phyloP scores from a whole-genome alignment of 2,329 filamentous ascomycete species.

The Stagonosporopsis tanaceti region DNA sequence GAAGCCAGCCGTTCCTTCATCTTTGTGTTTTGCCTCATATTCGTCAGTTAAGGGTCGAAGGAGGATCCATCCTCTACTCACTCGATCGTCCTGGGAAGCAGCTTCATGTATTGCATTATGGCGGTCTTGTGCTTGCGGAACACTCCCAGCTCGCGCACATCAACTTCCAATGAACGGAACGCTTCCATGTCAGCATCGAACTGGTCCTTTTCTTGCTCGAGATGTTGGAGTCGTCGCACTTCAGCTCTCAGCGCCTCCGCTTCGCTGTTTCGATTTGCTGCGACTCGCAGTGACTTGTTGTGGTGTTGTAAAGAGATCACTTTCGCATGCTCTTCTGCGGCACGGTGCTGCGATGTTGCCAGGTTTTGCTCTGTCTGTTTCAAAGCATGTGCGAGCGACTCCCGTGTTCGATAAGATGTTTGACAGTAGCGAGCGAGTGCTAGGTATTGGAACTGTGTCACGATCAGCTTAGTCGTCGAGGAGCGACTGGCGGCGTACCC shows the following conservation, averaged over 20 bases:
- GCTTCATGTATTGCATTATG: conserved; percentile 39
- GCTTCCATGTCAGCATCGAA: conserved; percentile 6
- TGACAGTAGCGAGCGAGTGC: conserved; percentile 40
- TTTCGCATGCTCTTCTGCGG: conserved; percentile 45
- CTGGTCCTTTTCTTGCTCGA: conserved; percentile 31
- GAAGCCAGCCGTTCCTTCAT: conserved; percentile 40
- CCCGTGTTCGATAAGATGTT: conserved; percentile 32
- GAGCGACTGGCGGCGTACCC: conserved; percentile 39
- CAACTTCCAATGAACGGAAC: conserved; percentile 25
- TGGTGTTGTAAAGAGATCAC: conserved; percentile 38
- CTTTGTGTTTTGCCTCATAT: conserved; percentile 38
- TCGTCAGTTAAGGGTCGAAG: conserved; percentile 17
- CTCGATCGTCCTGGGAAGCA: conserved; percentile 40
- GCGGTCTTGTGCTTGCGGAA: conserved; percentile 34
- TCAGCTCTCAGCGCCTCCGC: conserved; percentile 23
- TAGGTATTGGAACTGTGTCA: conserved; percentile 57
- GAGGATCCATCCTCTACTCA: conserved; percentile 15
- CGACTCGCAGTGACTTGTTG: conserved; percentile 23
- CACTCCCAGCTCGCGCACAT: conserved; percentile 29
- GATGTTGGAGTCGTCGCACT: conserved; percentile 26
- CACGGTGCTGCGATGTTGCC: conserved; percentile 43
- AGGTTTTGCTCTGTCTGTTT: conserved; percentile 33
- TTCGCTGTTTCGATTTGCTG: conserved; percentile 14
- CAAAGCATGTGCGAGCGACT: conserved; percentile 22
- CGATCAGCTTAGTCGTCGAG: conserved; percentile 15